Evolutionary conservation across 1,284 basidiomycete species (phyloP).

Genomic region (Leccinum brunneo-olivaceum): DNA sequence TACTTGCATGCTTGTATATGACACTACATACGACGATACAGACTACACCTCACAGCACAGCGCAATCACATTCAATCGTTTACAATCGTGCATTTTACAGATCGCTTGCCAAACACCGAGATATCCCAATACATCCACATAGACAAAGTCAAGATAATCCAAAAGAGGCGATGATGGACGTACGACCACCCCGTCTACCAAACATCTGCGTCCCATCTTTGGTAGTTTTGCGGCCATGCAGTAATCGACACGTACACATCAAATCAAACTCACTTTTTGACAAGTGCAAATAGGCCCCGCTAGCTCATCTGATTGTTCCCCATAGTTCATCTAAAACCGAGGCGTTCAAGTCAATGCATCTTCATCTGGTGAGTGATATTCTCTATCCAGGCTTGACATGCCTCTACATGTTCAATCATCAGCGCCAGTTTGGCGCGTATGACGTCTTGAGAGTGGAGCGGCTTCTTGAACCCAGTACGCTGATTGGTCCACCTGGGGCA

Average conservation of each 20-base stretch:
- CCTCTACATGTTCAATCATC: slow-evolving; percentile 88
- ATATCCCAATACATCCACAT: slow-evolving; percentile 58
- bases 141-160: background rate
- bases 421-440: slow-evolving; percentile 81
- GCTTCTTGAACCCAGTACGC: slow-evolving; percentile 82
- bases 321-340: slow-evolving; percentile 61
- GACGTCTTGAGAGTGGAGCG: slow-evolving; percentile 86
- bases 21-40: background rate
- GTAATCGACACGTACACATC: background rate
- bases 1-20: slow-evolving; percentile 7
- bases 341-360: slow-evolving; percentile 23
- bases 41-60: background rate
- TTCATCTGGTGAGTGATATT: slow-evolving; percentile 89
- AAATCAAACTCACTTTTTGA: slow-evolving; percentile 52
- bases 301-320: slow-evolving; percentile 71
- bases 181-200: slow-evolving; percentile 52
- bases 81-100: slow-evolving; percentile 45
- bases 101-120: slow-evolving; percentile 63
- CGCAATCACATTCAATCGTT: slow-evolving; percentile 3
- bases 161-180: background rate
- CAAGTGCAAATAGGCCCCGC: slow-evolving; percentile 68
- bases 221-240: slow-evolving; percentile 69
- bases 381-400: slow-evolving; percentile 87
- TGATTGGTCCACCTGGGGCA: slow-evolving; percentile 69
- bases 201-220: slow-evolving; percentile 64